Conservation (phyloP, 257 asterid species). For the Petunia axillaris region DNA sequence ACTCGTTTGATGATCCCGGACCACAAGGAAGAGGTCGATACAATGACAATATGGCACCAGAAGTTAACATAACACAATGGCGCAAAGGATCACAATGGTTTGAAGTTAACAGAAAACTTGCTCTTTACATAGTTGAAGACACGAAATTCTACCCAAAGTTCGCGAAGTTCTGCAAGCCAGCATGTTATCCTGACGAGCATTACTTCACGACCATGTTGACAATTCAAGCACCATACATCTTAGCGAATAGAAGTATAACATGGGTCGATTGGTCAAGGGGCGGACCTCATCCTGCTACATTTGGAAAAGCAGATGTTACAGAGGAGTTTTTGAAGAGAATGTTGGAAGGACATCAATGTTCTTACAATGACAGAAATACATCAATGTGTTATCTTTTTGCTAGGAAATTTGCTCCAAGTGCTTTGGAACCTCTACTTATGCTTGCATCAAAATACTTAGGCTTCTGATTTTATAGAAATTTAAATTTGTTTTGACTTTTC, state of each 20-base stretch:
- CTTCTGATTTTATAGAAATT: constrained; percentile 29
- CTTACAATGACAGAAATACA: constrained; percentile 43
- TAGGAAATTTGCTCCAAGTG: constrained; percentile 65
- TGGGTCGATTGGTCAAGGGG: constrained; percentile 84
- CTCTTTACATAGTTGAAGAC: constrained; percentile 49
- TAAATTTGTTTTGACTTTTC: no score
- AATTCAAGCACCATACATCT: constrained; percentile 35
- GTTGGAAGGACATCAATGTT: constrained; percentile 40
- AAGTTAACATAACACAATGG: constrained; percentile 58
- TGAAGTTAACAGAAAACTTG: constrained; percentile 57
- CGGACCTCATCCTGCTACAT: constrained; percentile 72
- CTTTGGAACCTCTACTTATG: constrained; percentile 52
- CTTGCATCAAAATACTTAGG: constrained; percentile 58
- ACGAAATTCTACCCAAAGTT: constrained; percentile 57
- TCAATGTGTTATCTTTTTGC: constrained; percentile 56
- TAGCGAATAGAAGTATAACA: constrained; percentile 62
- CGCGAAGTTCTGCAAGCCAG: constrained; percentile 59
- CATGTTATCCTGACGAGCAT: constrained; percentile 69
- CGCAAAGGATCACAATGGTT: constrained; percentile 80
- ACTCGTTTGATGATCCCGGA: constrained; percentile 62
- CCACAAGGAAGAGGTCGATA: constrained; percentile 77
- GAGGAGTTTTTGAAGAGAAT: constrained; percentile 48
- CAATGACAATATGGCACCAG: constrained; percentile 54
- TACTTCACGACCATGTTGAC: constrained; percentile 66
- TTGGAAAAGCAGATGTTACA: constrained; percentile 51